Conservation (phyloP, 768 basidiomycete genomes). For the Inosperma sp. region DNA sequence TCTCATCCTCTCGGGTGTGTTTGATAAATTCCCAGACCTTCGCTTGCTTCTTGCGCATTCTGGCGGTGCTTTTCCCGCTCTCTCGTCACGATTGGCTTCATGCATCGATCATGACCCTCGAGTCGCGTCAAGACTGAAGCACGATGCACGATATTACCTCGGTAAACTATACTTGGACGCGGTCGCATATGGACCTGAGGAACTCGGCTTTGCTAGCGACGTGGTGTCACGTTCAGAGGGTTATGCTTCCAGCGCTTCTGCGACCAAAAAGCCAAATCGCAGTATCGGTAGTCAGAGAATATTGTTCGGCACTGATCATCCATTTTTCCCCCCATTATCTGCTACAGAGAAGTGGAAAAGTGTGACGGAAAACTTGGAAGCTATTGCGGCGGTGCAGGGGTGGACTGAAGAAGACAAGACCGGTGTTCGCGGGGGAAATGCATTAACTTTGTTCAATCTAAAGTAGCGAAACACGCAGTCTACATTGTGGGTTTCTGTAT, state of each 20-base stretch:
- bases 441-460: conserved; percentile 63
- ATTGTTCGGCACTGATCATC: conserved; percentile 86
- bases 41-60: conserved; percentile 83
- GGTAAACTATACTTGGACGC: conserved; percentile 80
- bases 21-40: conserved; percentile 74
- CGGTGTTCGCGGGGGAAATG: conserved; percentile 69
- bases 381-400: conserved; percentile 61
- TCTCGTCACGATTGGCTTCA: conserved; percentile 80
- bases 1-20: conserved; percentile 72
- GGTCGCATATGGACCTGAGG: conserved; percentile 85
- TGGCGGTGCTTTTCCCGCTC: conserved; percentile 76
- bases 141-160: conserved; percentile 82
- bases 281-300: conserved; percentile 53
- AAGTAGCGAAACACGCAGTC: conserved; percentile 16
- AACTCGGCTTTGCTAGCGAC: conserved; percentile 73
- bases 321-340: conserved; percentile 82
- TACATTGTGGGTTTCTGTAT: conserved; percentile 60
- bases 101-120: conserved; percentile 84
- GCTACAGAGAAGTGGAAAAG: conserved; percentile 73
- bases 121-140: conserved; percentile 66
- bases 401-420: conserved; percentile 59
- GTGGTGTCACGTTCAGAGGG: conserved; percentile 56
- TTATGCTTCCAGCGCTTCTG: conserved; percentile 38
- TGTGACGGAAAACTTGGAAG: conserved; percentile 80
- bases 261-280: conserved; percentile 30